Evolutionary conservation across 2,329 filamentous ascomycete genomes (phyloP), one percentile per base, ranked within the genome.

Genomic region (Periconia macrospinosa): DNA sequence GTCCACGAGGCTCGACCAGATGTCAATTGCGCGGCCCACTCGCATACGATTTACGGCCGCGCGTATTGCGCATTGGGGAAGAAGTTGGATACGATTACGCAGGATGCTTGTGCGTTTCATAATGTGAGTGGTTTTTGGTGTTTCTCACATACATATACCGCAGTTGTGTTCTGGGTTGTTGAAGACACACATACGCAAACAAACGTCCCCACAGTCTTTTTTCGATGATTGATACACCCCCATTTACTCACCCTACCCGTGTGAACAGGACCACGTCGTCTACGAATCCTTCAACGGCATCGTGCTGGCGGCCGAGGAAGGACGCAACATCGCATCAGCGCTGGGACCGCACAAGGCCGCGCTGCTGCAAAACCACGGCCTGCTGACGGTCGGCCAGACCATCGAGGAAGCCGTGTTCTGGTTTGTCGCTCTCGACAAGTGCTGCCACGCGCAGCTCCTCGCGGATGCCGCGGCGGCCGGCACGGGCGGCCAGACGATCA

Each of bases 41-140:
- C 79, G 1, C 84, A 86, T 67, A 80, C 78, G 15, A 76, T 85
- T 46, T 80, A 85, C 61, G 84, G 84, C 3, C 81, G 83, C 47
- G 81, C 85, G 11, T 88, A 88, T 75, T 84, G 83, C 61, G 74
- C 83, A 0, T 79, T 87, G 19, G 86, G 86, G 8, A 81, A 81
- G 54, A 77, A 78, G 7, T 76, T 86, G 44, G 83, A 86, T 54
- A 85, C 81, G 63, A 79, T 83, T 45, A 83, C 83, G 1, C 84
- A 86, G 68, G 84, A 86, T 59, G 73, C 78, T 1, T 85, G 79
- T 57, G 75, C 76, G 6, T 82, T 83, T 62, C 75, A 81, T 67
- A 77, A 82, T 50, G 62, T 61, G 51, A 30, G 55, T 51, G 15
- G 3, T 27, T 27, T 8, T 27, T 8, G 5, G 3, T 8, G 23